These are phyloP conservation scores for Mucor indicus DNA, from an alignment of 371 early-diverging fungal species.

Conservation along the genomic window DNA sequence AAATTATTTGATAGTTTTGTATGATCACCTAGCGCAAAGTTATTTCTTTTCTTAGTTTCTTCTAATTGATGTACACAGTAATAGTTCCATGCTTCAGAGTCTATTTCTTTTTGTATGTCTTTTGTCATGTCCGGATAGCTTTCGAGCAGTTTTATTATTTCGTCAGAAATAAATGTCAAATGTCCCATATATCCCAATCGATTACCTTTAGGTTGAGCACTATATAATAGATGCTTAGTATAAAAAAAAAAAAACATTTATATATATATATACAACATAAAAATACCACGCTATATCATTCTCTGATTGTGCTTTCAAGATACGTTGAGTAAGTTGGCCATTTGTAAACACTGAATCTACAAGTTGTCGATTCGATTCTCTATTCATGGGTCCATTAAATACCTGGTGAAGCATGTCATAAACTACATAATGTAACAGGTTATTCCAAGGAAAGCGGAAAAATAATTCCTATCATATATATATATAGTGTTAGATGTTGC, in stretches of 20 bases:
- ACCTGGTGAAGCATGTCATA: constrained; percentile 96
- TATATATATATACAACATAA: constrained; percentile 13
- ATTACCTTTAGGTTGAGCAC: constrained; percentile 79
- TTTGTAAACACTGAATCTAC: constrained; percentile 80
- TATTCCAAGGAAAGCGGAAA: constrained; percentile 92
- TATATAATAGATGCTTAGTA: constrained; percentile 10
- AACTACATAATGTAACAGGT: constrained; percentile 94
- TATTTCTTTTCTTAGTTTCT: constrained; percentile 86
- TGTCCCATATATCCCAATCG: constrained; percentile 97
- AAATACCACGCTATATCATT: constrained; percentile 43
- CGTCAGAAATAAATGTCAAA: constrained; percentile 93
- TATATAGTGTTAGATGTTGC: neutral
- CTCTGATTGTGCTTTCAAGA: constrained; percentile 35
- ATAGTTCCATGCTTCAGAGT: constrained; percentile 82
- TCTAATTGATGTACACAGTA: constrained; percentile 76
- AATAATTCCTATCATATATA: constrained; percentile 59
- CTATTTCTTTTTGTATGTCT: constrained; percentile 57
- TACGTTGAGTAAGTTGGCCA: constrained; percentile 51
- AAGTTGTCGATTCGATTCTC: constrained; percentile 63
- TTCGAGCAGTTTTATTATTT: constrained; percentile 85
- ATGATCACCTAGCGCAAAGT: constrained; percentile 90
- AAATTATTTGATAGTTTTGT: constrained; percentile 37
- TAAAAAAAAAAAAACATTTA: neutral
- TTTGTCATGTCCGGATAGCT: constrained; percentile 56
- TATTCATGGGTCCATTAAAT: constrained; percentile 77